phyloP scores from a whole-genome alignment of 108 stramenopile species.

The Licmophora abbreviata region DNA sequence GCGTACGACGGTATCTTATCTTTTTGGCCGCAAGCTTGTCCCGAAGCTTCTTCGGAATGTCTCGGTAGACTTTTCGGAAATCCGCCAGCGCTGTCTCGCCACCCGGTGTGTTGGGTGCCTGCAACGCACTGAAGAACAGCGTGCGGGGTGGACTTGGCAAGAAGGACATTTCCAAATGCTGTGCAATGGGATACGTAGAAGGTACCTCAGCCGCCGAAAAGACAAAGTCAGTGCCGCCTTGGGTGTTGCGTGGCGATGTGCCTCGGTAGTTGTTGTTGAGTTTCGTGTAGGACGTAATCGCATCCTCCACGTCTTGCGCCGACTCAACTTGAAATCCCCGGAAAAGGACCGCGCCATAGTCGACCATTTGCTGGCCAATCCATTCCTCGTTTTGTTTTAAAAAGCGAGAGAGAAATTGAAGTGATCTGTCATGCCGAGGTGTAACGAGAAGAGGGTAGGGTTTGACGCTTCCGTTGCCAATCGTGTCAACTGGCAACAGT shows the following conservation, averaged over 20 bases:
- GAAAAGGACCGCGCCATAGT: slow-evolving; percentile 38
- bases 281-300: slow-evolving; percentile 19
- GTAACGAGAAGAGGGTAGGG: too few relatives aligned
- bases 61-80: slow-evolving; percentile 25
- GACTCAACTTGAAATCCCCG: slow-evolving; percentile 26
- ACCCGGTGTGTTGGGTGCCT: slow-evolving; percentile 16
- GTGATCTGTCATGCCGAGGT: too few relatives aligned
- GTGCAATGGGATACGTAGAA: slow-evolving; percentile 27
- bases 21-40: slow-evolving; percentile 25
- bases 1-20: slow-evolving; percentile 26
- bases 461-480: too few relatives aligned
- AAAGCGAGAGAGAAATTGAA: too few relatives aligned
- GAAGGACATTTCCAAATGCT: slow-evolving; percentile 38
- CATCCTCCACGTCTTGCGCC: slow-evolving; percentile 16
- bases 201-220: slow-evolving; percentile 40
- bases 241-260: slow-evolving; percentile 25
- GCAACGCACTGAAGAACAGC: slow-evolving; percentile 22
- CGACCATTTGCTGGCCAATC: slow-evolving; percentile 24
- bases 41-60: slow-evolving; percentile 16
- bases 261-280: slow-evolving; percentile 31
- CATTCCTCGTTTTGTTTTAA: slow-evolving; percentile 18
- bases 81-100: slow-evolving; percentile 32
- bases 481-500: too few relatives aligned
- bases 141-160: slow-evolving; percentile 16
- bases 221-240: slow-evolving; percentile 16